phyloP scores from a whole-genome alignment of 2,329 filamentous ascomycete species.

The Fusarium buxicola region DNA sequence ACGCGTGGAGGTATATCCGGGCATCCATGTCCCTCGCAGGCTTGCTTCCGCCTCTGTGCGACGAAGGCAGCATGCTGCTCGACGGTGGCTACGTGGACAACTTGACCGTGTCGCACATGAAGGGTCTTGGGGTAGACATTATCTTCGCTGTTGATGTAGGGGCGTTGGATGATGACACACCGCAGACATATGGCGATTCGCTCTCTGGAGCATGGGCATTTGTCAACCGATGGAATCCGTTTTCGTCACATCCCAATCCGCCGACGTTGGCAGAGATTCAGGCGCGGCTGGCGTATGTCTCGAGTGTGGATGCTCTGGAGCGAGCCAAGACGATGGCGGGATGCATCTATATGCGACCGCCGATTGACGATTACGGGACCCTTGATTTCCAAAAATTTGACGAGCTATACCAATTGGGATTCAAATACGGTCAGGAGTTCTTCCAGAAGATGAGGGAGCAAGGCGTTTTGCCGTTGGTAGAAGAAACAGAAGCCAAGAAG shows the following conservation, averaged over 20 bases:
- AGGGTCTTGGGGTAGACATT: conserved; percentile 88
- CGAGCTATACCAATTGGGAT: conserved; percentile 92
- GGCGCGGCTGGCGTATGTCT: conserved; percentile 92
- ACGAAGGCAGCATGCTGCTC: conserved; percentile 95
- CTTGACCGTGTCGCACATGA: conserved; percentile 97
- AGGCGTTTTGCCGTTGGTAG: conserved; percentile 76
- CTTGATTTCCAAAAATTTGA: conserved; percentile 98
- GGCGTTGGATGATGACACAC: conserved; percentile 88
- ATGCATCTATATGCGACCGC: conserved; percentile 96
- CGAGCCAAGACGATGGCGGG: conserved; percentile 90
- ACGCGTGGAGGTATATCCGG: conserved; percentile 96
- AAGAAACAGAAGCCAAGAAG: conserved; percentile 82
- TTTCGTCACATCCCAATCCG: conserved; percentile 88
- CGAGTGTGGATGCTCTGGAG: conserved; percentile 92
- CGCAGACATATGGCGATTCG: conserved; percentile 93
- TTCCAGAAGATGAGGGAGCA: conserved; percentile 80
- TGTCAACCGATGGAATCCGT: conserved; percentile 96
- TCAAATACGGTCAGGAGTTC: conserved; percentile 85
- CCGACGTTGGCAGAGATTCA: conserved; percentile 97
- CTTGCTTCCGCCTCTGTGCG: conserved; percentile 90
- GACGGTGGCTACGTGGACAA: conserved; percentile 99
- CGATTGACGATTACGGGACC: conserved; percentile 92
- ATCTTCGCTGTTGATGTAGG: conserved; percentile 98
- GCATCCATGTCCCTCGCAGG: conserved; percentile 98
- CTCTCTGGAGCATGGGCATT: conserved; percentile 96